Evolutionary conservation across 2,329 filamentous ascomycete species (phyloP).

Genomic region (Aureobasidium subglaciale): DNA sequence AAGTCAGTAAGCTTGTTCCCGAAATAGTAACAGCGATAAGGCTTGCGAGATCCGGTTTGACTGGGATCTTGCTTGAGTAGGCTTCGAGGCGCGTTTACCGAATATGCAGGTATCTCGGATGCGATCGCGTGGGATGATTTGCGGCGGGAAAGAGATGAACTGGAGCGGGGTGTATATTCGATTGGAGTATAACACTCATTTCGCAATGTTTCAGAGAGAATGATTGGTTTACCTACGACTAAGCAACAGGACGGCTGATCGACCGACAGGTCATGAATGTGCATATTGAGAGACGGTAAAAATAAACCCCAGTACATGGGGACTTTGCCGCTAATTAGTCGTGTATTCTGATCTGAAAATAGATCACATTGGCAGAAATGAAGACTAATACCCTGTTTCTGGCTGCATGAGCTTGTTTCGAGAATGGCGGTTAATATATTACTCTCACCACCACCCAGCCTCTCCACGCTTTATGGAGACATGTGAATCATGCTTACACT

Average conservation of each 20-base stretch:
- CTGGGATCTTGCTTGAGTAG: not conserved
- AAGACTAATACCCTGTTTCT: conserved; percentile 2
- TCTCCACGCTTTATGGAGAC: not conserved
- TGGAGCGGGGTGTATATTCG: not conserved
- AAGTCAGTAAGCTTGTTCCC: not conserved
- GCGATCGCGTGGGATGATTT: not conserved
- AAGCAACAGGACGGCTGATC: conserved; percentile 9
- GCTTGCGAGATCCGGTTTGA: not conserved
- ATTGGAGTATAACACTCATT: conserved; percentile 5
- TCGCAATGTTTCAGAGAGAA: not conserved
- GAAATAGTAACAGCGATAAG: not conserved
- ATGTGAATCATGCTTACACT: conserved; percentile 7
- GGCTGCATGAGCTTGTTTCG: conserved; percentile 9
- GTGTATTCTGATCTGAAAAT: conserved; percentile 11
- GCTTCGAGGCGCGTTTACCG: conserved; percentile 5
- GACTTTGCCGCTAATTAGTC: not conserved
- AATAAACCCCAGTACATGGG: conserved; percentile 10
- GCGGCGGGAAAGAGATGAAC: not conserved
- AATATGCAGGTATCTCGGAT: not conserved
- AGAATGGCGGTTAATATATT: conserved; percentile 13
- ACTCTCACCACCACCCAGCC: conserved; percentile 4
- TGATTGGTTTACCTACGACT: conserved; percentile 2
- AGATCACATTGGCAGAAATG: conserved; percentile 13
- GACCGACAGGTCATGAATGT: not conserved
- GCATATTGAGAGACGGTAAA: conserved; percentile 4